Conservation (phyloP, 2,329 filamentous ascomycete genomes). For the Kalmusia sp. region DNA sequence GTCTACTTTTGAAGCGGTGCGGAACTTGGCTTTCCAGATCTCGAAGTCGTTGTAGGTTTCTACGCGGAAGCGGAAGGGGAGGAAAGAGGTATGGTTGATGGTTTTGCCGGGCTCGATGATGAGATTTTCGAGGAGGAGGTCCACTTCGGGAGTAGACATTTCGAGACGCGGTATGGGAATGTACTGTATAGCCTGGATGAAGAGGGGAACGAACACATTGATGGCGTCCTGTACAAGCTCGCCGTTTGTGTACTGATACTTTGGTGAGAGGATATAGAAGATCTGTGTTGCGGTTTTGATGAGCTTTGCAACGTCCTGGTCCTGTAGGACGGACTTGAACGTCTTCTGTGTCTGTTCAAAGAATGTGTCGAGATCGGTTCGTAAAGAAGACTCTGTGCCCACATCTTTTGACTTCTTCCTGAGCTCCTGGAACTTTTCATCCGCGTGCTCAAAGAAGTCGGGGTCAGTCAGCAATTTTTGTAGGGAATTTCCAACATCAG, state of each 20-base stretch:
- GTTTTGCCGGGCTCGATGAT: constrained; percentile 88
- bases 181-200: constrained; percentile 81
- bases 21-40: constrained; percentile 77
- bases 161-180: constrained; percentile 92
- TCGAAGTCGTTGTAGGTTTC: constrained; percentile 88
- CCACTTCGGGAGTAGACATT: constrained; percentile 80
- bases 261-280: constrained; percentile 72
- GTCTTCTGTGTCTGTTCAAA: constrained; percentile 73
- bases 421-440: constrained; percentile 68
- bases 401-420: constrained; percentile 64
- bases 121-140: constrained; percentile 87
- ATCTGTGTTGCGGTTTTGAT: constrained; percentile 72
- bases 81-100: constrained; percentile 84
- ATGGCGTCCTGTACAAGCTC: constrained; percentile 78
- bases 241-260: constrained; percentile 68
- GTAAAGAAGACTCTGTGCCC: constrained; percentile 70
- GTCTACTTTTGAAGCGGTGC: constrained; percentile 71
- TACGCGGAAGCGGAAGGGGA: constrained; percentile 82
- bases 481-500: constrained; percentile 74
- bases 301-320: constrained; percentile 75
- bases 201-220: constrained; percentile 79
- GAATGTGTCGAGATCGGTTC: constrained; percentile 75
- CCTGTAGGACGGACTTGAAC: constrained; percentile 71
- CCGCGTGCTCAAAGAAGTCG: constrained; percentile 79
- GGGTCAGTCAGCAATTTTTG: constrained; percentile 87